phyloP scores from a whole-genome alignment of 371 early-diverging fungal species.

The Phascolomyces articulosus region DNA sequence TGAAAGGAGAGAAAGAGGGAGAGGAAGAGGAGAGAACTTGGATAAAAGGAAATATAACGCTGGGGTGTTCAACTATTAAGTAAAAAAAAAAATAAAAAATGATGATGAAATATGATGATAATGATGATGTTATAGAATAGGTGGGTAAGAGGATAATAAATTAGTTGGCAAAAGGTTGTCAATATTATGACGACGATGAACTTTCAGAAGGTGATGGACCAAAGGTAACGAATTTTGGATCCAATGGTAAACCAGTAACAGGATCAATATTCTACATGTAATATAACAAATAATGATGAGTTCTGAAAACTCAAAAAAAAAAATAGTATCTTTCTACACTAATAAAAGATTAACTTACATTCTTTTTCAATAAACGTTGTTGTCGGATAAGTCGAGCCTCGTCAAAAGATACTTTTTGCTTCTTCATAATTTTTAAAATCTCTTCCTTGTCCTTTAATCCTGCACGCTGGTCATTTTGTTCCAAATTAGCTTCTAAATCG shows the following conservation, averaged over 20 bases:
- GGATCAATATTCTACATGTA: conserved; percentile 72
- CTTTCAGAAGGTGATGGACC: conserved; percentile 20
- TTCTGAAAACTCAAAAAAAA: too few relatives aligned
- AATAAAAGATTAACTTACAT: conserved; percentile 45
- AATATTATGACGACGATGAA: conserved; percentile 15
- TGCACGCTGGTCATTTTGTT: conserved; percentile 67
- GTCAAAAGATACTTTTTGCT: conserved; percentile 75
- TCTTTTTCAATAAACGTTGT: conserved; percentile 67
- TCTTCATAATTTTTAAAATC: conserved; percentile 75
- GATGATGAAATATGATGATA: too few relatives aligned
- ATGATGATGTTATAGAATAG: too few relatives aligned
- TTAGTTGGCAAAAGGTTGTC: too few relatives aligned
- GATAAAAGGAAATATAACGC: too few relatives aligned
- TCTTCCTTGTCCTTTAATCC: conserved; percentile 80
- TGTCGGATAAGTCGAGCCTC: conserved; percentile 81
- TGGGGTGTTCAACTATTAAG: too few relatives aligned
- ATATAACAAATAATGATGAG: too few relatives aligned
- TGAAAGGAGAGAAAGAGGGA: too few relatives aligned
- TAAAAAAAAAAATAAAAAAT: too few relatives aligned
- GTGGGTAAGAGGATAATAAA: too few relatives aligned
- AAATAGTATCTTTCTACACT: neutral
- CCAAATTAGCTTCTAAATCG: conserved; percentile 68
- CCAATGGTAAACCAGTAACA: conserved; percentile 75
- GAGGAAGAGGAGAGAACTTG: too few relatives aligned
- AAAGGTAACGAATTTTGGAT: conserved; percentile 78